Percentiles rank a stretch among this genome's conserved stretches.
These are phyloP conservation scores for Saccharomyces hybrid DNA, from an alignment of 1,139 yeast genomes.

Conservation along the genomic window DNA sequence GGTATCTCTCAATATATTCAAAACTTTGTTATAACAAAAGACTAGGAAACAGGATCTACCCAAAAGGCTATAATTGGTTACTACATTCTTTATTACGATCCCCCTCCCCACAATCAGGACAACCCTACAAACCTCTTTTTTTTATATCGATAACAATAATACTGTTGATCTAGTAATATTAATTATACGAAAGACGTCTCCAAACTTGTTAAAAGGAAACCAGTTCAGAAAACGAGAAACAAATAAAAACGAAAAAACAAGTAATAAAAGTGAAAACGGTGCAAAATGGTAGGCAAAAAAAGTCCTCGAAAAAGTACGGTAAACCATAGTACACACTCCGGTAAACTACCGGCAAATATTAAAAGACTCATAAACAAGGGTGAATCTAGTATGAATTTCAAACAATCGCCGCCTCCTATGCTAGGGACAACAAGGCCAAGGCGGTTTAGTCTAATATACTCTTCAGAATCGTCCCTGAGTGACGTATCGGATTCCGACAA, in stretches of 20 bases:
- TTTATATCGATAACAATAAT: background rate
- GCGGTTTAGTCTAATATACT: slow-evolving; percentile 30
- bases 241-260: background rate
- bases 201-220: background rate
- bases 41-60: background rate
- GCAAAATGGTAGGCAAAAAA: slow-evolving; percentile 19
- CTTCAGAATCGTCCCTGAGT: slow-evolving; percentile 29
- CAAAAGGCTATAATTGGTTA: background rate
- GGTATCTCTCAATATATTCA: background rate
- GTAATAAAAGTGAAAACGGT: background rate
- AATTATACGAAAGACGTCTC: background rate
- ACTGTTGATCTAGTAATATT: background rate
- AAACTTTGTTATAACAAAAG: background rate
- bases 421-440: slow-evolving; percentile 22
- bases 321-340: slow-evolving; percentile 10
- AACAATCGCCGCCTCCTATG: background rate
- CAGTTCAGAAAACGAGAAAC: background rate
- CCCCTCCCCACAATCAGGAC: background rate
- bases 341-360: slow-evolving; percentile 18
- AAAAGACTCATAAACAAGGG: slow-evolving; percentile 11
- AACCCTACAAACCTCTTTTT: background rate
- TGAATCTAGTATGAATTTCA: background rate
- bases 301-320: slow-evolving; percentile 17
- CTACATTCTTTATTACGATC: background rate
- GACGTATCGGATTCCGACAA: slow-evolving; percentile 23